Evolutionary conservation across 306 rosid genomes (phyloP), one percentile per base, ranked within the genome.

Genomic region (Begonia fuchsioides): DNA sequence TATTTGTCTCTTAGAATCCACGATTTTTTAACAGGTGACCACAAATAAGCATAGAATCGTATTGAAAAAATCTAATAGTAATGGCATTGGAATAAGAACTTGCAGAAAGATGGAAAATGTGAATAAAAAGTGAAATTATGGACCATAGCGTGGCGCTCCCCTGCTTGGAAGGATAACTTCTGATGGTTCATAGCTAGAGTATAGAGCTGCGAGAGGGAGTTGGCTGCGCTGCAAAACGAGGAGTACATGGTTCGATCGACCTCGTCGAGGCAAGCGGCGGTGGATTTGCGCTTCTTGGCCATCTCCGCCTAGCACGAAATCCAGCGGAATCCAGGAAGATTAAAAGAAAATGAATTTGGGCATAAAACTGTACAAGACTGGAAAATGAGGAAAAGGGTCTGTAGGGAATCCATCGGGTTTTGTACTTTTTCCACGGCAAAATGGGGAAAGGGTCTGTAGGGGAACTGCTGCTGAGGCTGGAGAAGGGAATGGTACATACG

Each of bases 211-310:
- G 95, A n/a, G n/a, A n/a, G n/a, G n/a, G n/a, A n/a, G n/a, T n/a
- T n/a, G n/a, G n/a, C n/a, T n/a, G n/a, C n/a, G 78, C 76, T 78
- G 78, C 93, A 81, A 76, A 88, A 88, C 11, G 90, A 73, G 50
- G 96, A 59, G 70, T 88, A 88, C 81, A 78, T 83, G 78, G 76
- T 81, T 16, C 95, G 90, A 75, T 88, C 96, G 48, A 83, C 96
- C 74, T 88, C 95, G 54, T 88, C 96, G 39, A 88, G 86, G 66
- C 86, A 80, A 53, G 88, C 72, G 8, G 93, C 86, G 11, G 60
- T 76, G 3, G 96, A 76, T 39, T 68, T 76, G 38, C 82, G 64
- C 66, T 76, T 76, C 75, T 76, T 76, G 59, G 64, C 82, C 82
- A 71, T 74, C 17, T 12, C 47, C 55, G 13, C 16, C 19, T 15